Evolutionary conservation across 208 protist genomes (phyloP), one percentile per base, ranked within the genome.

Genomic region (Crithidia acanthocephali): DNA sequence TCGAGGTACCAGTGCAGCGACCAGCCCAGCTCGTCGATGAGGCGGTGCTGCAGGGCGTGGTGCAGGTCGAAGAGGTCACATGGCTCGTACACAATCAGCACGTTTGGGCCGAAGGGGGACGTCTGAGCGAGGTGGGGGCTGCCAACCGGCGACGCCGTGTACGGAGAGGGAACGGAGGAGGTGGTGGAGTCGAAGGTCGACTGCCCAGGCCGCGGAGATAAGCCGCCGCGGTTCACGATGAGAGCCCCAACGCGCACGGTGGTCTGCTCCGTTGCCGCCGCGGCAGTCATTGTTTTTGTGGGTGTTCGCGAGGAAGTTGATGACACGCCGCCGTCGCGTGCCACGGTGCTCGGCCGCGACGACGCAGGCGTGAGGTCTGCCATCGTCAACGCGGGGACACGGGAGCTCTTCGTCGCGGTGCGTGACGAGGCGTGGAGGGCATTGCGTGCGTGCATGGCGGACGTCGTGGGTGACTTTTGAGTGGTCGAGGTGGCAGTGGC

Each of bases 1-100:
- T 75, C 69, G n/a, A 75, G 59, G 52, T 53, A 75, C 69, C 69
- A 75, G 32, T 75, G 61, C 18, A 75, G 60, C n/a, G 61, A 61
- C 69, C 69, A 75, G 27, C 69, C 69, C 0, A 75, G 20, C 52
- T 67, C 69, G 15, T 68, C 69, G 20, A 68, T 44, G 30, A 75
- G 51, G 18, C 69, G 69, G 44, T 75, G 69, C 40, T 75, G 60
- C 13, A 75, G 37, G 42, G 53, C 60, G 53, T 75, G 69, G 47
- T 75, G 69, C 28, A 75, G 56, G 30, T 68, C 60, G 23, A 68
- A 75, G 42, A 75, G 69, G 40, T 56, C 60, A 33, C 69, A 75
- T 9, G 69, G 60, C 16, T 48, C 60, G 37, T 62, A 32, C n/a
- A 55, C 33, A 16, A 60, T 42, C 35, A 57, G 13, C 18, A 51